Conservation (phyloP, 2,329 filamentous ascomycete species). For the Metarhizium robertsii region DNA sequence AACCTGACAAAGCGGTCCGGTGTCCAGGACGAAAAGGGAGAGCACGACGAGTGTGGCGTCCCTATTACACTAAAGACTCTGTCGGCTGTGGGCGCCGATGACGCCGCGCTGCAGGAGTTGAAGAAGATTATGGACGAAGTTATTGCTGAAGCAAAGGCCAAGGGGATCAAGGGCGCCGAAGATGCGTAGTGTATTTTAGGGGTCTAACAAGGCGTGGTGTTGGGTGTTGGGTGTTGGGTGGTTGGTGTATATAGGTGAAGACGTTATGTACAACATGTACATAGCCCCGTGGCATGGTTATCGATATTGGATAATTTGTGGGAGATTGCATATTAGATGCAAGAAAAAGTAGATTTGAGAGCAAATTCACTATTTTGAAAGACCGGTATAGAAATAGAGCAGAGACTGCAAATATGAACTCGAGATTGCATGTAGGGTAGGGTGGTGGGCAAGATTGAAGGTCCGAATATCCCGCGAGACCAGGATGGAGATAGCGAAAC, state of each 20-base stretch:
- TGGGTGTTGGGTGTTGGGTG: not conserved
- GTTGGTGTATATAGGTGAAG: not conserved
- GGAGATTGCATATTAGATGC: too few species aligned
- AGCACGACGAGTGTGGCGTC: slow-evolving; percentile 20
- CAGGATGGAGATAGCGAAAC: too few species aligned
- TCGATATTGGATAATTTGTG: too few species aligned
- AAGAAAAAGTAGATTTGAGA: too few species aligned
- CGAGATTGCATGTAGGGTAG: too few species aligned
- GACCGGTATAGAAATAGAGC: too few species aligned
- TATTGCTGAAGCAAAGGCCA: slow-evolving; percentile 1
- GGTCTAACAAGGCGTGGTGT: not conserved
- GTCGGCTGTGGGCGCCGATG: slow-evolving; percentile 15
- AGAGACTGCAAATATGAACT: too few species aligned
- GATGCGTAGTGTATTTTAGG: not conserved
- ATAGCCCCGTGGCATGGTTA: too few species aligned
- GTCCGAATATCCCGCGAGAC: too few species aligned
- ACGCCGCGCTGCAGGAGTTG: slow-evolving; percentile 16
- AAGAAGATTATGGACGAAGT: slow-evolving; percentile 9
- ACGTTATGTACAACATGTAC: not conserved
- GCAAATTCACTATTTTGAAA: too few species aligned
- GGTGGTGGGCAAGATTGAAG: too few species aligned
- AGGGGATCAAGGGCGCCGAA: not conserved
- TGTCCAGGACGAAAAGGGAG: slow-evolving; percentile 7
- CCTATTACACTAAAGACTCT: slow-evolving; percentile 18
- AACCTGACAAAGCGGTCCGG: slow-evolving; percentile 21